Conservation (phyloP, 192 early-diverging fungal genomes). For the Coemansia erecta region DNA sequence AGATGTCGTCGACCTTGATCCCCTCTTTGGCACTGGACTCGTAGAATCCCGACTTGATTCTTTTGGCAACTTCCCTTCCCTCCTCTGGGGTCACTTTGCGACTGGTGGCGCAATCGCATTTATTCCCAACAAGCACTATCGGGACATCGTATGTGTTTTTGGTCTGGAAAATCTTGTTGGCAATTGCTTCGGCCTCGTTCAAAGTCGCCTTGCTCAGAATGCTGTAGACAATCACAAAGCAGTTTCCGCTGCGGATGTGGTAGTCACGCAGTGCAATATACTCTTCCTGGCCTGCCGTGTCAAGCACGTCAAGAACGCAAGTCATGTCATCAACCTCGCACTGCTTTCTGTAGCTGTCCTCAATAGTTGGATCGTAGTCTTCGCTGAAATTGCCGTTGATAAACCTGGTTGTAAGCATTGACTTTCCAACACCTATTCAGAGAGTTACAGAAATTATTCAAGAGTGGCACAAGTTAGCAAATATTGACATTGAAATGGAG, state of each 20-base stretch:
- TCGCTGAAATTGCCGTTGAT: conserved; percentile 91
- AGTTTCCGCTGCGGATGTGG: conserved; percentile 86
- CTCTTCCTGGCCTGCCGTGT: conserved; percentile 89
- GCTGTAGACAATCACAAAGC: conserved; percentile 82
- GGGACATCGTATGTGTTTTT: conserved; percentile 78
- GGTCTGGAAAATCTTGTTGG: conserved; percentile 73
- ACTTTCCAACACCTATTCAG: conserved; percentile 69
- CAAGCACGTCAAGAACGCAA: conserved; percentile 86
- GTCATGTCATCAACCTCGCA: conserved; percentile 76
- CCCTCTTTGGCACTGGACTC: conserved; percentile 86
- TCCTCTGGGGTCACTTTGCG: conserved; percentile 65
- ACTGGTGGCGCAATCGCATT: conserved; percentile 76
- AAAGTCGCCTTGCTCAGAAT: conserved; percentile 56
- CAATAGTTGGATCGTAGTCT: conserved; percentile 95
- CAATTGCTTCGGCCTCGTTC: conserved; percentile 70
- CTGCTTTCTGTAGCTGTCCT: conserved; percentile 86
- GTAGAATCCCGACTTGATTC: conserved; percentile 71
- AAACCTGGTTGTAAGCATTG: conserved; percentile 89
- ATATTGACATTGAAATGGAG: neutral
- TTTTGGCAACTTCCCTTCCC: conserved; percentile 63
- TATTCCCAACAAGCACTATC: conserved; percentile 84
- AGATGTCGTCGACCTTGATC: conserved; percentile 90
- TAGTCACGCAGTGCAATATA: conserved; percentile 78
- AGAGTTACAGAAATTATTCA: neutral
- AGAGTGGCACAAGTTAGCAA: neutral